A percentile compares a stretch with the other conserved stretches of the same genome.
phyloP scores from a whole-genome alignment of 352 stramenopile genomes.

The Elongisporangium prolatum region DNA sequence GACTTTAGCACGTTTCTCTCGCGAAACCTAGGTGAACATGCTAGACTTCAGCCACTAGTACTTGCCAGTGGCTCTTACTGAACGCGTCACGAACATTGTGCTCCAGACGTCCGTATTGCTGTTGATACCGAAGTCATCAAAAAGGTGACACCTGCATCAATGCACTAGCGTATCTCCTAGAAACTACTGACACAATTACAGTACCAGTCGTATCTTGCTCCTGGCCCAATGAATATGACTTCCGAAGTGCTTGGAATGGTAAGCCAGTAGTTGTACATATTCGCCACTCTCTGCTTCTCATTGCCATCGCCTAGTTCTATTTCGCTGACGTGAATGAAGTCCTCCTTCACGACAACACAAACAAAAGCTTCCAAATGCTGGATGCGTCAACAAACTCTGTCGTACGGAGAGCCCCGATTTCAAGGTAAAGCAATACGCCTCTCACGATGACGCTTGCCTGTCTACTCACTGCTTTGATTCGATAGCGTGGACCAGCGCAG shows the following conservation, averaged over 20 bases:
- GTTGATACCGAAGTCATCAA: not conserved
- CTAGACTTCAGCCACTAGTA: too few relatives aligned
- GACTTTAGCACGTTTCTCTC: constrained; percentile 45
- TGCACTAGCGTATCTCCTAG: not conserved
- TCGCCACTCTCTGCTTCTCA: not conserved
- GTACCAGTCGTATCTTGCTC: constrained; percentile 22
- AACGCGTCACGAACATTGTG: not conserved
- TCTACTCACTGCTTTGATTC: not conserved
- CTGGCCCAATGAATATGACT: constrained; percentile 24
- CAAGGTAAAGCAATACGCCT: not conserved
- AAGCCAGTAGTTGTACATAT: too few relatives aligned
- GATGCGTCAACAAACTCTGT: constrained; percentile 19
- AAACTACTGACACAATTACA: constrained; percentile 7
- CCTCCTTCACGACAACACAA: constrained; percentile 25
- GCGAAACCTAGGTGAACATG: constrained; percentile 10
- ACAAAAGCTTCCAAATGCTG: constrained; percentile 34
- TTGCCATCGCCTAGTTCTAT: constrained; percentile 14
- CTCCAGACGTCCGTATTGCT: not conserved
- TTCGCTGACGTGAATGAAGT: constrained; percentile 34
- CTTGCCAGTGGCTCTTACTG: not conserved
- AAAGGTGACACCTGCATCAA: not conserved
- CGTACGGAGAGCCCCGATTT: constrained; percentile 7
- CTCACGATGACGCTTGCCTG: not conserved
- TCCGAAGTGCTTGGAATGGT: constrained; percentile 47
- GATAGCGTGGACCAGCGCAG: not conserved